Evolutionary conservation across 176 grass and related monocot species (phyloP).

Genomic region (Saccharum spontaneum): DNA sequence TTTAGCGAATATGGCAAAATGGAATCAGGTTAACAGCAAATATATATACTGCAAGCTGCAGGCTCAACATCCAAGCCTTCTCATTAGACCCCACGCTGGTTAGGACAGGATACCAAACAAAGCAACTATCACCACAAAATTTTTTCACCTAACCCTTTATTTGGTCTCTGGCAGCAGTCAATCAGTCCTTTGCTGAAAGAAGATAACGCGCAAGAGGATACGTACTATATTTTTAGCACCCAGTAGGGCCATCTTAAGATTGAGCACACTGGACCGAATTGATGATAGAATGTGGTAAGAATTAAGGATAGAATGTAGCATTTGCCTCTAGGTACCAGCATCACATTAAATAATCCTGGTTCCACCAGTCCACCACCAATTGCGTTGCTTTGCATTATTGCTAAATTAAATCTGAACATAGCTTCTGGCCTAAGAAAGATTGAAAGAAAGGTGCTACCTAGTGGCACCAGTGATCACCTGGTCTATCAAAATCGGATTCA

Average conservation of each 20-base stretch:
- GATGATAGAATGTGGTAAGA: not conserved
- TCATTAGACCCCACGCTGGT: not conserved
- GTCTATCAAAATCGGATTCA: not conserved
- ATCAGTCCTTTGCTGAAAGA: not conserved
- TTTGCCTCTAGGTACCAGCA: not conserved
- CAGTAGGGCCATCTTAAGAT: not conserved
- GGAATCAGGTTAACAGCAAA: not conserved
- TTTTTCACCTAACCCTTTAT: conserved; percentile 1
- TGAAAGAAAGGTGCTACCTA: not conserved
- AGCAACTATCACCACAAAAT: not conserved
- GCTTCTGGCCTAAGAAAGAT: not conserved
- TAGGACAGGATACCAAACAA: conserved; percentile 22
- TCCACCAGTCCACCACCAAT: no score
- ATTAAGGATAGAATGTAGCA: not conserved
- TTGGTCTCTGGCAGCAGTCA: not conserved
- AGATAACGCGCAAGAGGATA: not conserved
- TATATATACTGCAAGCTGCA: not conserved
- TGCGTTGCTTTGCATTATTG: not conserved
- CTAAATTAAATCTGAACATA: not conserved
- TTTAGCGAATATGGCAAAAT: not conserved
- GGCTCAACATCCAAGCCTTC: not conserved
- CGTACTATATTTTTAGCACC: no score
- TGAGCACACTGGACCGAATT: no score
- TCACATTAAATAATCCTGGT: not conserved
- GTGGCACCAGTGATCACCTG: not conserved